Conservation (phyloP, 2,329 filamentous ascomycete species). For the Talaromyces sp. region DNA sequence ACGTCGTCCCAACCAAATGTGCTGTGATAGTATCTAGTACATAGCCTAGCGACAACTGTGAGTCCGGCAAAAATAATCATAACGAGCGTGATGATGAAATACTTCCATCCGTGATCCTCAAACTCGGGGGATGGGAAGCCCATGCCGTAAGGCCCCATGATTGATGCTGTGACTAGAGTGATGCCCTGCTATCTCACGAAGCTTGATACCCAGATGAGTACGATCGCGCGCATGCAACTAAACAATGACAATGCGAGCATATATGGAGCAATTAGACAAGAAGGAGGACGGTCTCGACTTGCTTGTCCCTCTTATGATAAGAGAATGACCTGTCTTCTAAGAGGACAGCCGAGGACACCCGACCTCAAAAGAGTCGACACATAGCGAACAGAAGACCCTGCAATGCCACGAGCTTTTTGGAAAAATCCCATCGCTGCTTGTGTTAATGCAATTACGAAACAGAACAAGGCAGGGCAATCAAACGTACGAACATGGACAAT, state of each 20-base stretch:
- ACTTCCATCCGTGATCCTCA: conserved; percentile 8
- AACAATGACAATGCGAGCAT: no score
- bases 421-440: background rate
- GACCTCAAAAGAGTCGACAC: background rate
- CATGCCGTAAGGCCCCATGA: conserved; percentile 3
- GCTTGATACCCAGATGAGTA: no score
- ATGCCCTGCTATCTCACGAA: no score
- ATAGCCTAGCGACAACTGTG: background rate
- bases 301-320: no score
- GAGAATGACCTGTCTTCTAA: no score
- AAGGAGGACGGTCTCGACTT: no score
- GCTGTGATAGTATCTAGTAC: conserved; percentile 4
- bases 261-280: no score
- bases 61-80: background rate
- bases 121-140: background rate
- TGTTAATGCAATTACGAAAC: no score
- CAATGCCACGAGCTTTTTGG: background rate
- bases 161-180: background rate
- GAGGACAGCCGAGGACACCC: background rate
- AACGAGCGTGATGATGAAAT: conserved; percentile 4
- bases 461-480: no score
- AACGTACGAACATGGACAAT: no score
- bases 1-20: no score
- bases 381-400: background rate
- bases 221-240: no score